Evolutionary conservation across 768 basidiomycete genomes (phyloP), one percentile per base, ranked within the genome.

Genomic region (Tulasnella sp.): DNA sequence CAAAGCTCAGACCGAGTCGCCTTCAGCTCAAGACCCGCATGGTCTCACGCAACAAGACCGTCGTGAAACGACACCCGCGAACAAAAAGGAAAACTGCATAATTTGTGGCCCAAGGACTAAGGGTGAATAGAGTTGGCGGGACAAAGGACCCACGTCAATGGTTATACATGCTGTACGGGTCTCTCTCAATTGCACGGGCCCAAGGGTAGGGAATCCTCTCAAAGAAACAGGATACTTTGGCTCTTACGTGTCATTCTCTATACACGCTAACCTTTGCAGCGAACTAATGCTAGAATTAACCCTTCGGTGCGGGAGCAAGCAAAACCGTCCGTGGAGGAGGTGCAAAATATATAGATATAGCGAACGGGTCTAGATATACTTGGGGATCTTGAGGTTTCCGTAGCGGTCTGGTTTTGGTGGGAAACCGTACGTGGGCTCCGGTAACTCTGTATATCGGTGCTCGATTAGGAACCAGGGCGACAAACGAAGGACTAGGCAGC

Each of bases 401-500:
- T 91, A 91, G n/a, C 83, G 87, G 82, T 91, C 88, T 39, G 83
- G 82, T 83, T 88, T 90, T 57, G 87, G 85, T 70, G 86, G 85
- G 74, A 85, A 85, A 32, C 89, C 90, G 83, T 85, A 93, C 46
- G 84, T 85, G 20, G 91, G 91, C 82, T 92, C 91, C 61, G 85
- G 84, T 55, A 80, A 79, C 83, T 84, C 87, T 87, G 69, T 29
- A 29, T 26, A 29, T 32, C 39, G 48, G 72, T 29, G 23, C 75
- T n/a, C n/a, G 26, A 18, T 48, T 1, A 11, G 32, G 9, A 48
- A 26, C 48, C 3, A 15, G 26, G 32, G 46, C 40, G 23, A 23
- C 6, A 61, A 16, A 10, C 48, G 29, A 73, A 80, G 39, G 29
- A 18, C 35, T 39, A 40, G 46, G 70, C 55, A 18, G 35, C 32